Evolutionary conservation across 306 rosid species (phyloP).

Genomic region (Quercus gilva): DNA sequence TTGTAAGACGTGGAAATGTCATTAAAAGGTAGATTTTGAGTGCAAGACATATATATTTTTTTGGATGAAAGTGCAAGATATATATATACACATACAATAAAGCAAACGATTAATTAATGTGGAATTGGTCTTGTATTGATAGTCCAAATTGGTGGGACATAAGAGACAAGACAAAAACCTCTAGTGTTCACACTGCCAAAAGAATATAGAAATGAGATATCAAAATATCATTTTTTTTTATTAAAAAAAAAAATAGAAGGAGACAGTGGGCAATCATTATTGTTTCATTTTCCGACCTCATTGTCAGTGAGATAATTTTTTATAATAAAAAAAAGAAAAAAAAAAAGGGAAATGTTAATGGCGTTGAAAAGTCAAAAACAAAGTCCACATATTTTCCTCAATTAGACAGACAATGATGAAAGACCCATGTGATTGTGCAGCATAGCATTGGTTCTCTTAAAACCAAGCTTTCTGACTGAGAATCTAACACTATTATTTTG

Average conservation of each 20-base stretch:
- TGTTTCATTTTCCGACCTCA: background rate
- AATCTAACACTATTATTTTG: background rate
- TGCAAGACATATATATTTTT: background rate
- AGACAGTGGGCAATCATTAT: background rate
- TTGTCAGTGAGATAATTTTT: too few species aligned
- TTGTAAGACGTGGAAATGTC: background rate
- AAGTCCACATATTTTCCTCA: background rate
- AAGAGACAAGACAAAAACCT: too few species aligned
- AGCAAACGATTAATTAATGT: background rate
- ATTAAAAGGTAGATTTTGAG: background rate
- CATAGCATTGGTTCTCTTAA: background rate
- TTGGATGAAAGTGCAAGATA: background rate
- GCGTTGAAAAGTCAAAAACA: constrained; percentile 10
- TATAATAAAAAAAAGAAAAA: too few species aligned
- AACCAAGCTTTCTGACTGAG: constrained; percentile 3
- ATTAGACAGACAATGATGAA: background rate
- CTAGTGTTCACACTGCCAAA: too few species aligned
- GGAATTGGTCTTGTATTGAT: background rate
- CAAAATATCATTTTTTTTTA: background rate
- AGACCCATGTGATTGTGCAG: constrained; percentile 18
- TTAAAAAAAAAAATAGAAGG: background rate
- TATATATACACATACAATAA: background rate
- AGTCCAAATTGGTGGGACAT: too few species aligned
- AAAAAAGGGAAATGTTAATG: background rate
- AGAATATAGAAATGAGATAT: too few species aligned